phyloP scores from a whole-genome alignment of 2,329 filamentous ascomycete genomes.

The Tolypocladium tropicale region DNA sequence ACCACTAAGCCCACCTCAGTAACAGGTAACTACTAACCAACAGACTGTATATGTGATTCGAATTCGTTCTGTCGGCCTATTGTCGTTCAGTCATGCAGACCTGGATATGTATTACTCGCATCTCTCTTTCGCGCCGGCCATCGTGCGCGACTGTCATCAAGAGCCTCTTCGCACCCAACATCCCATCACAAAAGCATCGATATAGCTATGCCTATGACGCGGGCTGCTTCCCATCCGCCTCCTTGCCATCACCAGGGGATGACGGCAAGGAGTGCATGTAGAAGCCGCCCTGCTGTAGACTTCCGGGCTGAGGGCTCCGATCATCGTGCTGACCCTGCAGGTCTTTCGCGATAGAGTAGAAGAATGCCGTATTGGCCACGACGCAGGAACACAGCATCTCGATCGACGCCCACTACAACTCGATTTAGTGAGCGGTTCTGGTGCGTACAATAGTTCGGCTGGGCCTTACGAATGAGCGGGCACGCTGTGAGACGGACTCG shows the following conservation, averaged over 20 bases:
- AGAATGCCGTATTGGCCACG: background rate
- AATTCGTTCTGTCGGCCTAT: too few relatives aligned
- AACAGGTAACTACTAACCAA: too few relatives aligned
- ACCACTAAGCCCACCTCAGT: too few relatives aligned
- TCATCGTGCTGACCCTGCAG: background rate
- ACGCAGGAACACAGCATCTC: background rate
- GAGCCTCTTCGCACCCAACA: too few relatives aligned
- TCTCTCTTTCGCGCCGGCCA: too few relatives aligned
- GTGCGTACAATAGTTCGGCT: background rate
- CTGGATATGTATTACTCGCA: too few relatives aligned
- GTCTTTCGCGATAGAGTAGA: background rate
- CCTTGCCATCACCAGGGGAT: background rate
- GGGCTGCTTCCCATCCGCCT: background rate
- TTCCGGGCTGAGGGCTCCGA: background rate
- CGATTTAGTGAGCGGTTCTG: background rate
- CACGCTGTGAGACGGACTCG: background rate
- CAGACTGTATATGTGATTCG: too few relatives aligned
- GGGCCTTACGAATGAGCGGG: background rate
- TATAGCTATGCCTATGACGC: background rate
- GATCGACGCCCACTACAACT: background rate
- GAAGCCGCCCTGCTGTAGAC: background rate
- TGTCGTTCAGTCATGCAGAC: too few relatives aligned
- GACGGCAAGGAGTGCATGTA: background rate
- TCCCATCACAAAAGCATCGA: background rate
- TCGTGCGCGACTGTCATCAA: too few relatives aligned